phyloP scores from a whole-genome alignment of 768 basidiomycete genomes.

The Pulveroboletus sp. region DNA sequence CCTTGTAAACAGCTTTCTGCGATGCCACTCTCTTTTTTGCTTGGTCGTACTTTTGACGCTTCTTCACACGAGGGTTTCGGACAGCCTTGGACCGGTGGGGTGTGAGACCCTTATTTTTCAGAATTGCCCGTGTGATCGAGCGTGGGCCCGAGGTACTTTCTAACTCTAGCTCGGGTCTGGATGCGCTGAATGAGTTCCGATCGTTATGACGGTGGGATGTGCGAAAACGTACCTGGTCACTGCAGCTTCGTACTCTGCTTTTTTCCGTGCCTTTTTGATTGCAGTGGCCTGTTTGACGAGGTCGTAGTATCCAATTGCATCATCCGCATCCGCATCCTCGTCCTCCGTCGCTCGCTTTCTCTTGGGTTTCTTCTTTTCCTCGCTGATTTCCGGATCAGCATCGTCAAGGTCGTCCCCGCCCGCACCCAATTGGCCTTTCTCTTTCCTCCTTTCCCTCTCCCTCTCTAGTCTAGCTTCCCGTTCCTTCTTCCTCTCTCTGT shows the following conservation, averaged over 20 bases:
- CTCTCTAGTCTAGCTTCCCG: constrained; percentile 54
- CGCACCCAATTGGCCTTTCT: constrained; percentile 36
- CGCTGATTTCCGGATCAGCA: constrained; percentile 41
- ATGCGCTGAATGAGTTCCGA: constrained; percentile 1
- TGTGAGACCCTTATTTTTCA: constrained; percentile 93
- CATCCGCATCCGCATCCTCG: constrained; percentile 42
- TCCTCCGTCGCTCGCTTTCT: constrained; percentile 37
- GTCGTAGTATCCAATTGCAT: constrained; percentile 83
- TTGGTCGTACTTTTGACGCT: constrained; percentile 88
- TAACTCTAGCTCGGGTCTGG: constrained; percentile 32
- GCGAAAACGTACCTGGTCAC: constrained; percentile 49
- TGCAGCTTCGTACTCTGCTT: constrained; percentile 73
- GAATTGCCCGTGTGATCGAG: constrained; percentile 83
- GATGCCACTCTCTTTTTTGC: constrained; percentile 90
- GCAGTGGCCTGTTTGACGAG: constrained; percentile 75
- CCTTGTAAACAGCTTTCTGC: constrained; percentile 91
- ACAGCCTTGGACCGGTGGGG: constrained; percentile 85
- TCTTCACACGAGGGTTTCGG: constrained; percentile 98
- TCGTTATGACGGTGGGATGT: constrained; percentile 5
- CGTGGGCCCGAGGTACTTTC: constrained; percentile 71
- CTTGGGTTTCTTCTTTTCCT: constrained; percentile 36
- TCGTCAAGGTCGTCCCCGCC: constrained; percentile 71
- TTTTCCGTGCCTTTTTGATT: constrained; percentile 75
- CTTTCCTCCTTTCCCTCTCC: constrained; percentile 37
- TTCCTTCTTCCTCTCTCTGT: constrained; percentile 70